Evolutionary conservation across 352 stramenopile genomes (phyloP).

Genomic region (Phytophthora constricta): DNA sequence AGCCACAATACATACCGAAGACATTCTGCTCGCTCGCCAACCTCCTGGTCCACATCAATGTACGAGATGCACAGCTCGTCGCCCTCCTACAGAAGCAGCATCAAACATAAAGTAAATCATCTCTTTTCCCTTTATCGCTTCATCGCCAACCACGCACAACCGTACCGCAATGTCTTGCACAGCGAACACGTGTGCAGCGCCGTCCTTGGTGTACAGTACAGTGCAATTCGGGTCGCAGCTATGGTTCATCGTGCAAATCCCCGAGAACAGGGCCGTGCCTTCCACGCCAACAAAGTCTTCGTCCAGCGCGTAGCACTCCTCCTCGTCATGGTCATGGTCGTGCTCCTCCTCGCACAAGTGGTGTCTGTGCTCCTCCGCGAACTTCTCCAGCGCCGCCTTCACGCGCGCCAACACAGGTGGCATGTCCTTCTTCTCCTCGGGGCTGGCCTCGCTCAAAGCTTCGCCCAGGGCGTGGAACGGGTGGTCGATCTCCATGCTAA

Average conservation of each 20-base stretch:
- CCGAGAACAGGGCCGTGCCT: constrained; percentile 93
- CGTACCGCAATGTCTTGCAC: constrained; percentile 71
- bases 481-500: constrained; percentile 93
- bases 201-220: constrained; percentile 88
- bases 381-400: constrained; percentile 71
- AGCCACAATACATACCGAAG: constrained; percentile 54
- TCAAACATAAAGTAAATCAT: constrained; percentile 14
- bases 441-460: constrained; percentile 57
- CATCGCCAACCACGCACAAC: neutral
- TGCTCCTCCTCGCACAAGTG: constrained; percentile 56
- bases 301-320: constrained; percentile 55
- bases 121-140: neutral
- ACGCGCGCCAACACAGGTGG: constrained; percentile 64
- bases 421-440: constrained; percentile 72
- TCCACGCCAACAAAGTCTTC: constrained; percentile 95
- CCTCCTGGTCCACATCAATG: constrained; percentile 89
- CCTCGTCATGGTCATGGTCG: constrained; percentile 50
- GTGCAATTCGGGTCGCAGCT: constrained; percentile 94
- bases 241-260: constrained; percentile 97
- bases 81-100: constrained; percentile 55
- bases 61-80: constrained; percentile 97
- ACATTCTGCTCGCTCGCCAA: constrained; percentile 80
- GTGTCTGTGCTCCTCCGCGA: constrained; percentile 66
- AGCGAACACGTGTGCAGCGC: constrained; percentile 73
- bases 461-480: constrained; percentile 77